Conservation (phyloP, 805 yeast genomes). For the Ogataea glucozyma region DNA sequence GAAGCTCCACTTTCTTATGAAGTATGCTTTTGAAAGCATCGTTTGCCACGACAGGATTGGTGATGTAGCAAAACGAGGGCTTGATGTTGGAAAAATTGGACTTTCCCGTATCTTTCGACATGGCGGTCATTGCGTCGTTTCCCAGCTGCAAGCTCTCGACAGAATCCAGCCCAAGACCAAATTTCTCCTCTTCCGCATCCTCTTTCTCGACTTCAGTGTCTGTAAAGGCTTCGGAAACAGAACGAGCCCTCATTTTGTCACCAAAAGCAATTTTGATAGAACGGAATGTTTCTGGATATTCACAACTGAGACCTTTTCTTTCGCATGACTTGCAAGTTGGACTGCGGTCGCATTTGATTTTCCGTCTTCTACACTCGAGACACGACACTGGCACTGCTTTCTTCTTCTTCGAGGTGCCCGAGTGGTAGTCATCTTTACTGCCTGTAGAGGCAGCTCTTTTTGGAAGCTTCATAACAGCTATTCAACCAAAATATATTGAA, state of each 20-base stretch:
- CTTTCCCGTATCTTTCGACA: conserved; percentile 3
- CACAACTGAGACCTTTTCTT: conserved; percentile 39
- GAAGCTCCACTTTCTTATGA: conserved; percentile 15
- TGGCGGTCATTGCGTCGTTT: conserved; percentile 4
- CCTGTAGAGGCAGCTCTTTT: no score
- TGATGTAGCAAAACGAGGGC: conserved; percentile 1
- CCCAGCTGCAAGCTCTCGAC: conserved; percentile 7
- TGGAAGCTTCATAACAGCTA: no score
- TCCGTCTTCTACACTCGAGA: conserved; percentile 35
- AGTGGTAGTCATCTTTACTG: no score
- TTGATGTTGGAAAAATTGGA: background rate
- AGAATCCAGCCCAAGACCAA: no score
- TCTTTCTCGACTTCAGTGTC: background rate
- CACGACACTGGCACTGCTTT: conserved; percentile 34
- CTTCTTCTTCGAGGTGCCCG: background rate
- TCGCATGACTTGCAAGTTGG: conserved; percentile 45
- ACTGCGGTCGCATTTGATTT: conserved; percentile 36
- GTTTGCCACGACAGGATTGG: conserved; percentile 8
- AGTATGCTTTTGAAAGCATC: conserved; percentile 7
- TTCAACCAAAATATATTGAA: no score
- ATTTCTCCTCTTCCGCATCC: no score
- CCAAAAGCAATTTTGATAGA: conserved; percentile 35
- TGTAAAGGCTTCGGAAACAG: background rate
- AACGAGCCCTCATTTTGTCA: conserved; percentile 3
- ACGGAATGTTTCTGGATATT: conserved; percentile 47